These are phyloP conservation scores for Pleomassaria siparia DNA, from an alignment of 2,329 filamentous ascomycete genomes.

Conservation along the genomic window DNA sequence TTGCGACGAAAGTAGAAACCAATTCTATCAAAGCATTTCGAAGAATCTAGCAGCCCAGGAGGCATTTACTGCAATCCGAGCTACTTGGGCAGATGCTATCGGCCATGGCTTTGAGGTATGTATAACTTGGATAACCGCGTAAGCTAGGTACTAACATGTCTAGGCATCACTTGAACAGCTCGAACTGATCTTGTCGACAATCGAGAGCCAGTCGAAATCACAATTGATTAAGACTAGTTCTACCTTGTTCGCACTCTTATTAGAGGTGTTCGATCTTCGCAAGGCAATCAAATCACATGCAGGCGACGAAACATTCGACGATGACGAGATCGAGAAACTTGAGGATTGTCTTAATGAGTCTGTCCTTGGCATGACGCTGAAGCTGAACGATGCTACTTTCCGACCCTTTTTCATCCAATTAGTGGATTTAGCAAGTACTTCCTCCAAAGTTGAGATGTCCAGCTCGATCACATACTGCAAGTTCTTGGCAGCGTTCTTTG, in stretches of 20 bases:
- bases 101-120: slow-evolving; percentile 64
- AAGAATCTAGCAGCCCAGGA: slow-evolving; percentile 75
- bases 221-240: slow-evolving; percentile 74
- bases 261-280: slow-evolving; percentile 65
- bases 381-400: slow-evolving; percentile 93
- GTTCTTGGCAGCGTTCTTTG: slow-evolving; percentile 79
- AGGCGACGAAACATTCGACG: slow-evolving; percentile 46
- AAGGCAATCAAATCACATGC: slow-evolving; percentile 44
- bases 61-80: slow-evolving; percentile 72
- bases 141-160: slow-evolving; percentile 20
- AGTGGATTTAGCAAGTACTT: slow-evolving; percentile 68
- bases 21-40: slow-evolving; percentile 74
- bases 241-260: slow-evolving; percentile 64
- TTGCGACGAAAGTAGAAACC: slow-evolving; percentile 64
- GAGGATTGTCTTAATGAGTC: slow-evolving; percentile 69
- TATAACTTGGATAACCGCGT: slow-evolving; percentile 5
- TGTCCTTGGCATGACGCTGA: slow-evolving; percentile 88
- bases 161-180: slow-evolving; percentile 70
- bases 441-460: slow-evolving; percentile 11
- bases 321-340: slow-evolving; percentile 58
- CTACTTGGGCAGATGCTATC: slow-evolving; percentile 70
- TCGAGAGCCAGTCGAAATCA: slow-evolving; percentile 77
- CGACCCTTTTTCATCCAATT: slow-evolving; percentile 84
- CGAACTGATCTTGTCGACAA: slow-evolving; percentile 66
- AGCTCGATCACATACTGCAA: slow-evolving; percentile 77